Conservation (phyloP, 805 yeast species). For the Yarrowia yakushimensis region DNA sequence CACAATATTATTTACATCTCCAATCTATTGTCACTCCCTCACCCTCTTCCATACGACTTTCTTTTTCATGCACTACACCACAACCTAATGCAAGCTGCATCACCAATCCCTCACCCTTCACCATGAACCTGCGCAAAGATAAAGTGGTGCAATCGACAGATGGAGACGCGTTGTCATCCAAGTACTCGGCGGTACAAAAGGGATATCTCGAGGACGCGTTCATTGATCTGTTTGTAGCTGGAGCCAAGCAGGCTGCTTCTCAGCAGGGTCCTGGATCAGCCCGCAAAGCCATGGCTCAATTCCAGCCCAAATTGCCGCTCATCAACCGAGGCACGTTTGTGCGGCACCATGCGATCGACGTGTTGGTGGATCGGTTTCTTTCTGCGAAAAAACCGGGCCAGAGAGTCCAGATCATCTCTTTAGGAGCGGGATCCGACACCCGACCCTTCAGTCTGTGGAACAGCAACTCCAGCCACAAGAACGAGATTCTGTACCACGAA, state of each 20-base stretch:
- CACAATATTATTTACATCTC: no score
- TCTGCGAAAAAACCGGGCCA: constrained; percentile 27
- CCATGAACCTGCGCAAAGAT: constrained; percentile 37
- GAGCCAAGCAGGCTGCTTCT: constrained; percentile 21
- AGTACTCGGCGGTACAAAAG: constrained; percentile 44
- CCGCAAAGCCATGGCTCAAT: constrained; percentile 14
- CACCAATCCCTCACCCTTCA: background rate
- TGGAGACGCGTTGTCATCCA: constrained; percentile 56
- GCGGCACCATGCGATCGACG: constrained; percentile 47
- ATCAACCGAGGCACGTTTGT: constrained; percentile 62
- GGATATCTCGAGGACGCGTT: constrained; percentile 48
- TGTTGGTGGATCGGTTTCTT: constrained; percentile 42
- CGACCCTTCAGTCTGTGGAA: constrained; percentile 53
- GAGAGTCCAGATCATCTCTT: constrained; percentile 50
- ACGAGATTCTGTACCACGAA: constrained; percentile 49
- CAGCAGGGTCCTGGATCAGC: constrained; percentile 10
- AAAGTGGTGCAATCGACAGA: constrained; percentile 54
- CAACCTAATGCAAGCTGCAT: background rate
- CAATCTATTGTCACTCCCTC: no score
- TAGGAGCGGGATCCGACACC: constrained; percentile 84
- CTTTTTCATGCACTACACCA: background rate
- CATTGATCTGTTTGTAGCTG: constrained; percentile 32
- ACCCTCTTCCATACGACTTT: no score
- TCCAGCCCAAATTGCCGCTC: constrained; percentile 49
- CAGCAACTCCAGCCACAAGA: constrained; percentile 27